Conservation (phyloP, 2,329 filamentous ascomycete species). For the Penicillium sp. region DNA sequence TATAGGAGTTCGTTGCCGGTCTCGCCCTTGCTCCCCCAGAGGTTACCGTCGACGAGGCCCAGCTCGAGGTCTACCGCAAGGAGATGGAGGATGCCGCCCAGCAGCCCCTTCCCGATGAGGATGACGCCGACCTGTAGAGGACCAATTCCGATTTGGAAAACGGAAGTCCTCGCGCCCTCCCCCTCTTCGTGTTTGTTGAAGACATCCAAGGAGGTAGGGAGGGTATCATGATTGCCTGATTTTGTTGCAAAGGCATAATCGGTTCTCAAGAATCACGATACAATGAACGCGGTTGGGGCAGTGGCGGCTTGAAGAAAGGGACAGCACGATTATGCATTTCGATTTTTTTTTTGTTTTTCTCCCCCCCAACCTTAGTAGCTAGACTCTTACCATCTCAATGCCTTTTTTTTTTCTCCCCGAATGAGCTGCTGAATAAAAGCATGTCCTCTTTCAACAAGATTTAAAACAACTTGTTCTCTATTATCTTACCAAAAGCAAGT, state of each 20-base stretch:
- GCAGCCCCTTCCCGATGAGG: conserved; percentile 91
- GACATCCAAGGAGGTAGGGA: neutral
- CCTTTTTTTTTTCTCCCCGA: conserved; percentile 18
- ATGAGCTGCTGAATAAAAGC: conserved; percentile 25
- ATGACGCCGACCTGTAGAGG: conserved; percentile 65
- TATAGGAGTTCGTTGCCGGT: conserved; percentile 91
- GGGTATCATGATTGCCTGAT: conserved; percentile 14
- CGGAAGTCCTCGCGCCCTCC: conserved; percentile 7
- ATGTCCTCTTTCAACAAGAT: conserved; percentile 22
- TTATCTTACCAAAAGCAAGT: conserved; percentile 8
- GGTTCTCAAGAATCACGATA: conserved; percentile 34
- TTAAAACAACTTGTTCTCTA: conserved; percentile 1
- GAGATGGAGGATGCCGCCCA: conserved; percentile 82
- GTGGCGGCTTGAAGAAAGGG: conserved; percentile 30
- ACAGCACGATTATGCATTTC: conserved; percentile 37
- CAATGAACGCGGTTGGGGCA: conserved; percentile 37
- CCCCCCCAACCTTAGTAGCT: conserved; percentile 27
- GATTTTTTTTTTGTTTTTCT: conserved; percentile 29
- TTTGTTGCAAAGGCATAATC: conserved; percentile 26
- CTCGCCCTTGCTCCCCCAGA: conserved; percentile 93
- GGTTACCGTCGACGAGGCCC: conserved; percentile 79
- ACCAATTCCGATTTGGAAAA: conserved; percentile 13
- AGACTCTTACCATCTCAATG: conserved; percentile 31
- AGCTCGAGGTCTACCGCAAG: conserved; percentile 77
- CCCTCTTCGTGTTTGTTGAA: conserved; percentile 3